phyloP scores from a whole-genome alignment of 768 basidiomycete genomes.

The Lactarius evosmus region DNA sequence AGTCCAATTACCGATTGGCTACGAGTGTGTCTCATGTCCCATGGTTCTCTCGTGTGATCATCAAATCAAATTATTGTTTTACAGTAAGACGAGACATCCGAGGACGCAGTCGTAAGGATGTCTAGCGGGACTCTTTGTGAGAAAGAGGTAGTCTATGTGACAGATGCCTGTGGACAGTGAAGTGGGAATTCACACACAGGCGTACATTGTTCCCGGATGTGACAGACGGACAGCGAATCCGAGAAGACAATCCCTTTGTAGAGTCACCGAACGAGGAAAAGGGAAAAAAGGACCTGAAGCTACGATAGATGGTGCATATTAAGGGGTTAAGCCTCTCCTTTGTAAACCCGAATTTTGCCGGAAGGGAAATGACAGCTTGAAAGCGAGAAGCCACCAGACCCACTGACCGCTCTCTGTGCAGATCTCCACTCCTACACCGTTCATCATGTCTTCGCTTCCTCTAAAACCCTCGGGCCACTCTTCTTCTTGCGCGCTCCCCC shows the following conservation, averaged over 20 bases:
- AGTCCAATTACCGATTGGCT: constrained; percentile 13
- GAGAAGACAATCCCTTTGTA: not conserved
- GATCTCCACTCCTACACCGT: constrained; percentile 3
- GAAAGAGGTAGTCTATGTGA: not conserved
- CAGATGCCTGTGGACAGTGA: not conserved
- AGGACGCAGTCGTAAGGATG: not conserved
- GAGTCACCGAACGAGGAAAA: not conserved
- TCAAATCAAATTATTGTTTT: not conserved
- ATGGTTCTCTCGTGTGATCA: not conserved
- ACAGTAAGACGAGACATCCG: too few relatives aligned
- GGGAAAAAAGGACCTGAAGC: not conserved
- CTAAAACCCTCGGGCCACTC: constrained; percentile 17
- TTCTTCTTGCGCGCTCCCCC: not conserved
- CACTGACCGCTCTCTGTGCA: not conserved
- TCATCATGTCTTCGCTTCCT: constrained; percentile 7
- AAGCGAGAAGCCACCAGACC: constrained; percentile 11
- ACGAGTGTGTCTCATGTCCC: not conserved
- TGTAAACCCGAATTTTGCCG: not conserved
- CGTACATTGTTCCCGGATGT: not conserved
- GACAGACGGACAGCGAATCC: not conserved
- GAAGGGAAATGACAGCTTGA: constrained; percentile 15
- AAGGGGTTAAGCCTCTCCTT: not conserved
- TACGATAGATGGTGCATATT: not conserved
- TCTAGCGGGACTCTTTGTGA: not conserved
- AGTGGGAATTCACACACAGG: constrained; percentile 6